Conservation (phyloP, 768 basidiomycete species). For the Mycena filopes region DNA sequence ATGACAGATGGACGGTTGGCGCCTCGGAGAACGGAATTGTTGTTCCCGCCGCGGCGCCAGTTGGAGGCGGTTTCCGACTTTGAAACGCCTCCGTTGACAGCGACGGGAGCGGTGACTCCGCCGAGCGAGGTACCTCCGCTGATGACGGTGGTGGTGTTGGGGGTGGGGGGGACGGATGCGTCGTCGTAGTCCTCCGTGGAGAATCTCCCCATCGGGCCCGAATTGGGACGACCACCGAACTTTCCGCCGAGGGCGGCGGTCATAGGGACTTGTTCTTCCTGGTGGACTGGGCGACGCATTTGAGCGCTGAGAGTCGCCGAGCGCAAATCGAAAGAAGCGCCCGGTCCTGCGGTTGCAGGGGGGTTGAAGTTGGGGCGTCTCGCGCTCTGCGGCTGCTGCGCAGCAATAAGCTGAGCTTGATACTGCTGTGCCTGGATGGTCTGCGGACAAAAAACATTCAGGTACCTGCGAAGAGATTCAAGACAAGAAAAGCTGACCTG, state of each 20-base stretch:
- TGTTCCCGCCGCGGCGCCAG: slow-evolving; percentile 83
- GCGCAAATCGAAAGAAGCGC: slow-evolving; percentile 72
- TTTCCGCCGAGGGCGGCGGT: slow-evolving; percentile 82
- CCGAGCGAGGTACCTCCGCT: slow-evolving; percentile 80
- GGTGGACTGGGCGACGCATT: slow-evolving; percentile 67
- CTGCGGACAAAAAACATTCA: slow-evolving; percentile 46
- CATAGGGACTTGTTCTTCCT: slow-evolving; percentile 78
- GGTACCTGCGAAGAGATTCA: not conserved
- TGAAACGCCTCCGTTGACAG: slow-evolving; percentile 48
- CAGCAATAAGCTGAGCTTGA: slow-evolving; percentile 43
- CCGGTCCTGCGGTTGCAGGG: slow-evolving; percentile 79
- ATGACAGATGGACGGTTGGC: slow-evolving; percentile 64
- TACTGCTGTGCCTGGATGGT: slow-evolving; percentile 59
- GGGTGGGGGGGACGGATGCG: slow-evolving; percentile 62
- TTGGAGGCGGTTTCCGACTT: slow-evolving; percentile 84
- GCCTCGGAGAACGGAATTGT: slow-evolving; percentile 75
- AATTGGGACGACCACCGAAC: slow-evolving; percentile 74
- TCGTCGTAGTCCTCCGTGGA: slow-evolving; percentile 56
- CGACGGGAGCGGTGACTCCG: slow-evolving; percentile 53
- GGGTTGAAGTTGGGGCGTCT: slow-evolving; percentile 58
- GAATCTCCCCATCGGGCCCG: slow-evolving; percentile 45
- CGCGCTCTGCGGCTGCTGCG: slow-evolving; percentile 50
- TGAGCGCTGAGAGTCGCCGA: slow-evolving; percentile 64
- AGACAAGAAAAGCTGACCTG: slow-evolving; percentile 62
- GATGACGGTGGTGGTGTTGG: slow-evolving; percentile 73